Conservation (phyloP, 2,329 filamentous ascomycete species). For the Ceratocystis papillata region DNA sequence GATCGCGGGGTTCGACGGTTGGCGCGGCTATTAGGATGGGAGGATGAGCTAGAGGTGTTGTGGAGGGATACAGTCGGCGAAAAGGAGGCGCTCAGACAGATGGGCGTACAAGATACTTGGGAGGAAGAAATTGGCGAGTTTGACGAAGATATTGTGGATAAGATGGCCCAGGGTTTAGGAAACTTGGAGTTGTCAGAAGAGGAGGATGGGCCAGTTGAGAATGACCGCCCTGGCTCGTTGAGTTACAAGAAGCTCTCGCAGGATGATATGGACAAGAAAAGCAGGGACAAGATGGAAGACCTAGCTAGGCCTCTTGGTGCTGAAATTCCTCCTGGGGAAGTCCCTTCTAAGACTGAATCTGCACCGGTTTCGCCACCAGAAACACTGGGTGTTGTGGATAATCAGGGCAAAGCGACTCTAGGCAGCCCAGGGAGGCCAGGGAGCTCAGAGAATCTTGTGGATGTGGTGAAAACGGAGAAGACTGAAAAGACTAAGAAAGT, state of each 20-base stretch:
- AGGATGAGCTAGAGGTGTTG: constrained; percentile 63
- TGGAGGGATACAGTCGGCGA: constrained; percentile 61
- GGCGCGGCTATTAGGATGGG: constrained; percentile 73
- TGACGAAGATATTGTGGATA: constrained; percentile 38
- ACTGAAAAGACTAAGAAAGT: neutral
- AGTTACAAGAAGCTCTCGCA: constrained; percentile 13
- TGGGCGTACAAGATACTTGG: constrained; percentile 30
- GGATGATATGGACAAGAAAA: neutral
- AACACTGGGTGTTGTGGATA: too few species aligned
- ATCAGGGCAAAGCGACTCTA: too few species aligned
- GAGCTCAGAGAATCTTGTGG: neutral
- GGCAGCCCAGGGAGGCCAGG: too few species aligned
- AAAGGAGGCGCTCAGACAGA: constrained; percentile 43
- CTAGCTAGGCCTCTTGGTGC: neutral
- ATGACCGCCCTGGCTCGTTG: constrained; percentile 1
- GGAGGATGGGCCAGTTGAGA: neutral
- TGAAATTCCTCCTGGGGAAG: neutral
- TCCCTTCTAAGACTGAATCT: neutral
- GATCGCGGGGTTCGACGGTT: constrained; percentile 70
- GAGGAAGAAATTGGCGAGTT: constrained; percentile 31
- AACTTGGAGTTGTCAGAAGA: constrained; percentile 30
- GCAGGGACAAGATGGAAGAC: neutral
- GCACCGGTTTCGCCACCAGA: neutral
- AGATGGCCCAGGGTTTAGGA: constrained; percentile 33
- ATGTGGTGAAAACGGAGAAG: neutral